Percentiles rank a stretch among this genome's conserved stretches.
These are phyloP conservation scores for Aspergillus awamori DNA, from an alignment of 2,329 filamentous ascomycete species.

Conservation along the genomic window DNA sequence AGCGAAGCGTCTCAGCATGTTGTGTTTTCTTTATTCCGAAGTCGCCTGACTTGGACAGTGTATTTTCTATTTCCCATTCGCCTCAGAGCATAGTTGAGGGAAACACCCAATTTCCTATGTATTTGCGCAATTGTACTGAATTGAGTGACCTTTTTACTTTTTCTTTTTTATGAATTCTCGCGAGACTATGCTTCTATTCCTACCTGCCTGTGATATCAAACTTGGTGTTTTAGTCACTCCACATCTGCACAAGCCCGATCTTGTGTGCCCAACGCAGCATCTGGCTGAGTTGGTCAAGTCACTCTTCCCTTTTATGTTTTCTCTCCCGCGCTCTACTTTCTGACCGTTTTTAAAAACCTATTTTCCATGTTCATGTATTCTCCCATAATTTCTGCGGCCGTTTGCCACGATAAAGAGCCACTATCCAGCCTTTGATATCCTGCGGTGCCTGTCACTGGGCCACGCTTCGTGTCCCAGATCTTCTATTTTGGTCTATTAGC, in stretches of 20 bases:
- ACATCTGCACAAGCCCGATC: background rate
- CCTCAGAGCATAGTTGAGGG: slow-evolving; percentile 13
- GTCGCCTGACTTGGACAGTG: slow-evolving; percentile 10
- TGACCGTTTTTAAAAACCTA: slow-evolving; percentile 5
- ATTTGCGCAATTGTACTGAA: background rate
- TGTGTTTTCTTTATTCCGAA: slow-evolving; percentile 5
- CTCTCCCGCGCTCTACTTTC: background rate
- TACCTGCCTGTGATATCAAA: slow-evolving; percentile 1
- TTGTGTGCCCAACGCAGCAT: slow-evolving; percentile 3
- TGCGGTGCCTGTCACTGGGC: background rate
- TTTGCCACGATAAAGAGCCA: background rate
- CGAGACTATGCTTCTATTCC: slow-evolving; percentile 1
- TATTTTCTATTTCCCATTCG: slow-evolving; percentile 7
- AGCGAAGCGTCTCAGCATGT: slow-evolving; percentile 6
- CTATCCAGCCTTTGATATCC: background rate
- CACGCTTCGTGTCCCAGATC: background rate
- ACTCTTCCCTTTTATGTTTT: background rate
- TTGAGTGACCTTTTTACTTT: background rate
- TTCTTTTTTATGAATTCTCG: background rate
- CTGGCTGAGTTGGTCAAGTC: background rate
- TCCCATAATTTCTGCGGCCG: slow-evolving; percentile 1
- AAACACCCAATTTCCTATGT: slow-evolving; percentile 10
- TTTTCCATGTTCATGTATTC: slow-evolving; percentile 3
- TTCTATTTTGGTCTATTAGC: background rate
- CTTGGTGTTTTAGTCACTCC: background rate